Evolutionary conservation across 2,329 filamentous ascomycete species (phyloP), one percentile per base, ranked within the genome.

Genomic region (Cyanodermella asteris): DNA sequence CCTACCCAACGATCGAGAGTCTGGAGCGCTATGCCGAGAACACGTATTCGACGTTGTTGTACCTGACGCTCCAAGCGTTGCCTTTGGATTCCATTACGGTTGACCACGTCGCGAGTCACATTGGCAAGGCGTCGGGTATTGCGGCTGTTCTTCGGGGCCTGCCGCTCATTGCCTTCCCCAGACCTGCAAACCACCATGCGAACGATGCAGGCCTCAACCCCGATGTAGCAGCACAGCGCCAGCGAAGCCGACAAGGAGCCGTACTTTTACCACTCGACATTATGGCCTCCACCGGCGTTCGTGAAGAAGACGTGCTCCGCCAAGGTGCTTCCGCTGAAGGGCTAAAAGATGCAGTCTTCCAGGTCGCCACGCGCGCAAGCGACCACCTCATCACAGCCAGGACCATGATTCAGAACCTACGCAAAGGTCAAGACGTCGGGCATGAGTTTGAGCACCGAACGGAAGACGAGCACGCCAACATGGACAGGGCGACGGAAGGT

Each of bases 341-440:
- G 0, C 57, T 94, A 11, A 70, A 75, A 31, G 84, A 97, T 46
- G 84, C 82, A 4, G 68, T 94, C 1, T 97, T 94, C 48, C 63
- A 68, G 4, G 78, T 97, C 9, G 87, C 87, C 1, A 97, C 87
- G 0, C 66, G 84, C 18, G 87, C 87, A 5, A 90, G 90, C 41
- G 87, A 97, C 44, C 87, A 97, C 48, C 56, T 97, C 17, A 91
- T 93, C 36, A 94, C 84, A 0, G 84, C 76, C 2, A 61, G 81
- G 30, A 78, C 91, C 45, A 91, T 97, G 81, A 49, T 94, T 31
- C 72, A 69, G 40, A 78, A 76, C 38, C 52, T 91, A 12, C 66
- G 66, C 27, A 69, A 67, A 4, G 78, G 81, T 2, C 52, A 73
- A 36, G 70, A 68, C 24, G 65, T 77, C 0, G 78, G 73, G 0